phyloP scores from a whole-genome alignment of 305 asterid genomes.

The Fraxinus velutina region DNA sequence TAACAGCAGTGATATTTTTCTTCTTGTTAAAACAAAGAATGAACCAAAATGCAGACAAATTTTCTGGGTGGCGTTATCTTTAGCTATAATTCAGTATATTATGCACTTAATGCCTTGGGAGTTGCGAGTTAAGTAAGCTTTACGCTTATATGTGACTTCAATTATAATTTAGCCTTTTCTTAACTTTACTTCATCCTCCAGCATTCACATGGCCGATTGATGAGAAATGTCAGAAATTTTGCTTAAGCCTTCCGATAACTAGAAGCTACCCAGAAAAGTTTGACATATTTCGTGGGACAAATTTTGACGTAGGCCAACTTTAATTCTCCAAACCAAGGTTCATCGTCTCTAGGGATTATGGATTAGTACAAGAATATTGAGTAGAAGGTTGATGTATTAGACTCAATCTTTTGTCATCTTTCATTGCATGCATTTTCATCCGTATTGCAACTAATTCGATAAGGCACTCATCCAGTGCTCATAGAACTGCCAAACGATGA shows the following conservation, averaged over 20 bases:
- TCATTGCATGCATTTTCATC: not conserved
- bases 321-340: not conserved
- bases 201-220: not conserved
- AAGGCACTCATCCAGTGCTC: not conserved
- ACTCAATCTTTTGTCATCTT: not conserved
- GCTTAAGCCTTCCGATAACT: not conserved
- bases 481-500: not conserved
- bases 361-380: not conserved
- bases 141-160: not conserved
- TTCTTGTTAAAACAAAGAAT: not conserved
- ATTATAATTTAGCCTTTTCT: not conserved
- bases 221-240: not conserved
- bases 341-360: not conserved
- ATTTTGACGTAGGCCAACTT: not conserved
- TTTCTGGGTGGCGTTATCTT: not conserved
- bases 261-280: not conserved
- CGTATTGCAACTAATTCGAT: not conserved
- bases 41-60: not conserved
- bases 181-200: not conserved
- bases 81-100: not conserved
- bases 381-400: not conserved
- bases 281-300: not conserved
- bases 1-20: not conserved
- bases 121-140: not conserved
- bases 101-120: not conserved